phyloP scores from a whole-genome alignment of 805 yeast species.

The Torulaspora indica region DNA sequence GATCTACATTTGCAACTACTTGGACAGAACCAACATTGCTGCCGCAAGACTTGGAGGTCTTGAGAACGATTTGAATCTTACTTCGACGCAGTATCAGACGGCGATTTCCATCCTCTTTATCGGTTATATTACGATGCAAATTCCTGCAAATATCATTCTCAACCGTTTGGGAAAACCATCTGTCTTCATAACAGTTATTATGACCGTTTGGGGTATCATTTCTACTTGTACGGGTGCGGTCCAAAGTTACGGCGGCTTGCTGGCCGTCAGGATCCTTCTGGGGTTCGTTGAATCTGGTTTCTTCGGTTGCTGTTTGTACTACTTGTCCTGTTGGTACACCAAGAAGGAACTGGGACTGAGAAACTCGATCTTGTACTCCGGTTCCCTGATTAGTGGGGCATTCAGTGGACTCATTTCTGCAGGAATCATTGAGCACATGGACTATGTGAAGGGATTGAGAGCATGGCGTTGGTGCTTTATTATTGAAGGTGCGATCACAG shows the following conservation, averaged over 20 bases:
- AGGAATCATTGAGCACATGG: conserved; percentile 45
- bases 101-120: conserved; percentile 46
- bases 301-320: conserved; percentile 45
- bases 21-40: conserved; percentile 49
- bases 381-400: conserved; percentile 49
- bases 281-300: conserved; percentile 45
- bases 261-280: conserved; percentile 43
- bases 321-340: conserved; percentile 53
- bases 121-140: conserved; percentile 46
- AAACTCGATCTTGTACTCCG: conserved; percentile 48
- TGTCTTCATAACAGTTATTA: conserved; percentile 44
- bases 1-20: conserved; percentile 49
- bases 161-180: conserved; percentile 48
- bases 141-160: conserved; percentile 44
- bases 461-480: conserved; percentile 56
- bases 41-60: conserved; percentile 47
- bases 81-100: conserved; percentile 45
- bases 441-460: conserved; percentile 40
- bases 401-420: conserved; percentile 52
- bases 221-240: conserved; percentile 46
- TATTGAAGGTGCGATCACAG: conserved; percentile 53
- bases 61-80: conserved; percentile 43
- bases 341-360: conserved; percentile 47
- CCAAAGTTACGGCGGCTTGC: conserved; percentile 41
- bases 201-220: conserved; percentile 36